Evolutionary conservation across 768 basidiomycete genomes (phyloP).

Genomic region (Flagelloscypha sp.): DNA sequence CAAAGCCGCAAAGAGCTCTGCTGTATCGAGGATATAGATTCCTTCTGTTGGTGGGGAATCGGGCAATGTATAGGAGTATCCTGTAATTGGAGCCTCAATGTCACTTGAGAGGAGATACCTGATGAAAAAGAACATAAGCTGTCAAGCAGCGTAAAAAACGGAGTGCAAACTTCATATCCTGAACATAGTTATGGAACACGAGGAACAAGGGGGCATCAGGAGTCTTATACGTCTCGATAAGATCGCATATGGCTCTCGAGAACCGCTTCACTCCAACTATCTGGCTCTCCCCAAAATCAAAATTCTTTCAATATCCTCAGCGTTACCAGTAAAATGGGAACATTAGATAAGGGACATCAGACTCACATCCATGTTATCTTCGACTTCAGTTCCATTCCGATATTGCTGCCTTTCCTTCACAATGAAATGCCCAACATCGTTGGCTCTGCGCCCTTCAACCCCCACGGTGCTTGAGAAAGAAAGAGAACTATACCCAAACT

Average conservation of each 20-base stretch:
- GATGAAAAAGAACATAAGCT: background rate
- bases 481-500: slow-evolving; percentile 70
- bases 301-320: slow-evolving; percentile 35
- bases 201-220: slow-evolving; percentile 65
- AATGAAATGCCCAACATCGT: slow-evolving; percentile 51
- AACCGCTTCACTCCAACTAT: slow-evolving; percentile 36
- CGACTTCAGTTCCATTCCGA: slow-evolving; percentile 55
- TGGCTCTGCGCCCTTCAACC: slow-evolving; percentile 38
- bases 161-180: slow-evolving; percentile 61
- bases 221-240: slow-evolving; percentile 31
- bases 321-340: background rate
- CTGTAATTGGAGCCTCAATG: slow-evolving; percentile 45
- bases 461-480: too few relatives aligned
- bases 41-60: slow-evolving; percentile 36
- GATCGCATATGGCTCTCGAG: slow-evolving; percentile 41
- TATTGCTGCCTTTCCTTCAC: slow-evolving; percentile 53
- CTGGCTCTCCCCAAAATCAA: slow-evolving; percentile 57
- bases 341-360: background rate
- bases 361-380: slow-evolving; percentile 50
- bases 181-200: slow-evolving; percentile 70
- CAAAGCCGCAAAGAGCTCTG: slow-evolving; percentile 45
- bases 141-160: background rate
- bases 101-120: slow-evolving; percentile 47
- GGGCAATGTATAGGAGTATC: slow-evolving; percentile 48
- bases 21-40: slow-evolving; percentile 43